Conservation (phyloP, 2,329 filamentous ascomycete species). For the Colletotrichum tropicicola region DNA sequence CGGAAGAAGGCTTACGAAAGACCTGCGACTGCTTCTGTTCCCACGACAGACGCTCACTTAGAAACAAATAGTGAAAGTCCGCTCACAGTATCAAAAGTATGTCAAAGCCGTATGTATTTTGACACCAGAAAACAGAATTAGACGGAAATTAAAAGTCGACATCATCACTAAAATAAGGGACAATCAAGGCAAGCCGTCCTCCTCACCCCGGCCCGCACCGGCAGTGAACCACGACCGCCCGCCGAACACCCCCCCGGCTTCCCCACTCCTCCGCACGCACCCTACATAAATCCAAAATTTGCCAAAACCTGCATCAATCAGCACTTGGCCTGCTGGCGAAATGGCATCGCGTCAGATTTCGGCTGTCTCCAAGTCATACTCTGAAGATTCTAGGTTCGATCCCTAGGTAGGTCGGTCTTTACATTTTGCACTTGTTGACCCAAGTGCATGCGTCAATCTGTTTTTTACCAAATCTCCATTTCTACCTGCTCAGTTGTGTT, state of each 20-base stretch:
- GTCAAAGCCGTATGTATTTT: too few relatives aligned
- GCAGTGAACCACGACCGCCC: constrained; percentile 35
- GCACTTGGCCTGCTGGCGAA: constrained; percentile 26
- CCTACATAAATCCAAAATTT: not conserved
- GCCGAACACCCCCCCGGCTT: not conserved
- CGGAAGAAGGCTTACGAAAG: too few relatives aligned
- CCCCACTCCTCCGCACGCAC: not conserved
- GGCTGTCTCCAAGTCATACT: constrained; percentile 15
- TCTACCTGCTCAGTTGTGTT: not conserved
- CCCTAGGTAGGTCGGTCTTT: constrained; percentile 20
- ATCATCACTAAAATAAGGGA: too few relatives aligned
- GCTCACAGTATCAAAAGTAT: too few relatives aligned
- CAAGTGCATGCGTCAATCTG: not conserved
- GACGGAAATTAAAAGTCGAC: too few relatives aligned
- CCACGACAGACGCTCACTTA: too few relatives aligned
- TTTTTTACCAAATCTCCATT: too few relatives aligned
- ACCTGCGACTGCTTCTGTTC: too few relatives aligned
- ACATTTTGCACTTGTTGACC: not conserved
- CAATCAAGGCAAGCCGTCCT: too few relatives aligned
- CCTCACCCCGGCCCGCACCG: too few relatives aligned
- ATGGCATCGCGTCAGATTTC: constrained; percentile 32
- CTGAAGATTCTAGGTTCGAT: constrained; percentile 31
- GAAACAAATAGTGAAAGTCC: too few relatives aligned
- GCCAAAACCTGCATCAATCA: rapidly evolving
- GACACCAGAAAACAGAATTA: too few relatives aligned